Percentiles rank a stretch among this genome's conserved stretches.
These are phyloP conservation scores for Punctularia strigosozonata DNA, from an alignment of 768 basidiomycete species.

Conservation along the genomic window DNA sequence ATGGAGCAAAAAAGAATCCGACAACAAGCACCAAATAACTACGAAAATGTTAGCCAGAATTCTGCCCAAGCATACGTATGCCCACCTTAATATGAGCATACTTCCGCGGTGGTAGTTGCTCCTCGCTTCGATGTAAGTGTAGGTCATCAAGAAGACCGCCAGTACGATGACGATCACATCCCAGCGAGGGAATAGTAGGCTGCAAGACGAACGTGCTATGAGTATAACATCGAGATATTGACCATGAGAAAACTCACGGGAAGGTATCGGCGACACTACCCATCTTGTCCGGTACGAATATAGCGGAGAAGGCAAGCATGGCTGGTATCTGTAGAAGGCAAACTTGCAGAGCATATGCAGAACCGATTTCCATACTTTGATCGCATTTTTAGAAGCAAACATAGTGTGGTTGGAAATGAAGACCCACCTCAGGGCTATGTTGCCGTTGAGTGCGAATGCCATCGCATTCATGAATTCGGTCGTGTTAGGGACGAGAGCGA, in stretches of 20 bases:
- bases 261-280: constrained; percentile 84
- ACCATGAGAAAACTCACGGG: constrained; percentile 51
- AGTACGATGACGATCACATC: constrained; percentile 92
- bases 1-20: constrained; percentile 88
- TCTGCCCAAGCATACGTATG: neutral
- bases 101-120: constrained; percentile 97
- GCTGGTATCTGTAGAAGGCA: constrained; percentile 96
- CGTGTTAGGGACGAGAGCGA: constrained; percentile 95
- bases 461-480: constrained; percentile 99
- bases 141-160: constrained; percentile 95
- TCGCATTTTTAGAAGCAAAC: constrained; percentile 1
- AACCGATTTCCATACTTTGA: constrained; percentile 95
- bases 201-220: constrained; percentile 19
- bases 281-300: constrained; percentile 81
- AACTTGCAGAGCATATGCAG: constrained; percentile 96
- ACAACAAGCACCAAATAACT: constrained; percentile 87
- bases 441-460: constrained; percentile 92
- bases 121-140: constrained; percentile 98
- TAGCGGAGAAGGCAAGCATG: constrained; percentile 98
- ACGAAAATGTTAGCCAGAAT: constrained; percentile 7
- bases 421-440: constrained; percentile 85
- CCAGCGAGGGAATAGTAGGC: constrained; percentile 97
- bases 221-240: neutral
- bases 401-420: neutral
- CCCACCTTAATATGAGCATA: constrained; percentile 86